Evolutionary conservation across 495 filamentous ascomycete species (phyloP), one percentile per base, ranked within the genome.

Genomic region (Cudoniella acicularis): DNA sequence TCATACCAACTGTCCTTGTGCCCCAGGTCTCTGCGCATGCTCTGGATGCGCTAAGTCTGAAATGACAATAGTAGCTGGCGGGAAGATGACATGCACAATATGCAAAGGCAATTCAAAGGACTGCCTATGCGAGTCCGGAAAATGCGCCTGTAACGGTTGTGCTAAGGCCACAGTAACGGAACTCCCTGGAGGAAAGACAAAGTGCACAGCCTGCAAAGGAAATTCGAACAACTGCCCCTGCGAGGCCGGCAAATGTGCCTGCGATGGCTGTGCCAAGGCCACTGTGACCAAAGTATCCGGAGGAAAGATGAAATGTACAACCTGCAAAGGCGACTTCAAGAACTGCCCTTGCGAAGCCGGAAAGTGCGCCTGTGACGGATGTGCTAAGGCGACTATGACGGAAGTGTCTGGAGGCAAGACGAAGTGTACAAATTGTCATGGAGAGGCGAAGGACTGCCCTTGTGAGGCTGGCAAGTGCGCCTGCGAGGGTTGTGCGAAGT

Each of bases 81-180:
- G n/a, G n/a, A n/a, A n/a, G n/a, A n/a, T n/a, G n/a, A n/a, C n/a
- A n/a, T n/a, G n/a, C n/a, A n/a, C n/a, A n/a, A n/a, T n/a, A n/a
- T n/a, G n/a, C n/a, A n/a, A n/a, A 11, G 69, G 66, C 3, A 52
- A 59, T 42, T 41, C 11, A 43, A 25, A 3, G 6, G 50, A 46
- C 21, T 72, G 73, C 49, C 42, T 20, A 10, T 76, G 73, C 50
- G 63, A 60, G 21, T 54, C 69, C 0, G 70, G 70, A 11, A 60
- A 67, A 43, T 75, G 73, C 54, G 65, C 56, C 21, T 76, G 73
- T 55, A 61, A 36, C 11, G 61, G 62, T 2, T 77, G 74, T 48
- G 22, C 64, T 21, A 68, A 59, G 30, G 6, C 49, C 51, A 27
- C 49, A 58, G 30, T 54, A 48, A 42, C 54, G 60, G 27, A 23